Evolutionary conservation across 805 yeast species (phyloP), one percentile per base, ranked within the genome.

Genomic region (Saccharomycopsis sp.): DNA sequence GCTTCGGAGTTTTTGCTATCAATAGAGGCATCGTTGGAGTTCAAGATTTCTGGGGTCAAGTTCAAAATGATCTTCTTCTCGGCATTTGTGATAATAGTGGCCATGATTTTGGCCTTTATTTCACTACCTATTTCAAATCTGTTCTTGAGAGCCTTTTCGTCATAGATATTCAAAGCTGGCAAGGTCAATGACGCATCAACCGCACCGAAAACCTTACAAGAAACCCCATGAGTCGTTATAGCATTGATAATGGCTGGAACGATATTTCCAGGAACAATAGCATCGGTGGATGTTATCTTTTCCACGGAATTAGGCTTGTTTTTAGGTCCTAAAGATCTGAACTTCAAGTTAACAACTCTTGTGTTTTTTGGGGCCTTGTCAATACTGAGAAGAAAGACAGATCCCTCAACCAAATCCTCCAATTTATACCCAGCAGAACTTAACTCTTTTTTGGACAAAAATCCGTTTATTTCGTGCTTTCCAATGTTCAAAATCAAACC

Each of bases 401-500:
- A 76, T n/a, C 97, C 97, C 8, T 75, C 75, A 0, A 68, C 59
- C 20, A 85, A 64, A 0, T 64, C 52, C 18, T 72, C 76, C 5
- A 73, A 60, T 9, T 73, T 69, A 24, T 74, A 56, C 3, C 67
- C 73, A 15, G 77, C 75, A 41, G 68, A 66, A 44, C 70, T 68
- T 54, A 87, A 71, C 58, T 86, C 92, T 63, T 85, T 86, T 62
- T 81, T 84, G 1, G 95, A 79, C 52, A 91, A 74, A 70, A 92
- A 91, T 0, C 96, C 97, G 29, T 82, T 73, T 7, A 79, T 58
- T 3, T 77, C 79, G 7, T 70, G 70, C 54, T 78, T 68, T 37
- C 97, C 97, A 46, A 87, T 70, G 64, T 85, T 86, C 50, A 92
- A 72, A 57, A 89, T 81, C 23, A 83, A 79, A 72, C 99, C 99